Percentiles rank a stretch among this genome's conserved stretches.
Evolutionary conservation across 176 grass and related monocot genomes (phyloP).

Genomic region (Musa schizocarpa): DNA sequence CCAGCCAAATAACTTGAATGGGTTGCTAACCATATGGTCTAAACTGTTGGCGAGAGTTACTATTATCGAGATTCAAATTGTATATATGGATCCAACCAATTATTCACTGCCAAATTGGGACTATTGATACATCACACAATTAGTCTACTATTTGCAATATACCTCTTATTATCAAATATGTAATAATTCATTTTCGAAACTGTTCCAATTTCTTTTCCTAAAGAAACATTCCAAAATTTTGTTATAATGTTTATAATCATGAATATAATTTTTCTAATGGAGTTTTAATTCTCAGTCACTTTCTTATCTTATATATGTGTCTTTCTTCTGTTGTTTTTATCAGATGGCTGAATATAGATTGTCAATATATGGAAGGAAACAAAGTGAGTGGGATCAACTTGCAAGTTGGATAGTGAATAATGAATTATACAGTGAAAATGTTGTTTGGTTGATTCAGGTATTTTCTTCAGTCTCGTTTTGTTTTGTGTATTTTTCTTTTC

Average conservation of each 20-base stretch:
- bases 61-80: too few relatives aligned
- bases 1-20: too few relatives aligned
- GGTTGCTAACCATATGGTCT: too few relatives aligned
- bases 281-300: not conserved
- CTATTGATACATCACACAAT: too few relatives aligned
- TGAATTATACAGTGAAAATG: constrained; percentile 84
- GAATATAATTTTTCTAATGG: not conserved
- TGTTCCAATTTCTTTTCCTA: not conserved
- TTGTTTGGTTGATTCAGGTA: constrained; percentile 99
- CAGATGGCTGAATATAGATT: constrained; percentile 93
- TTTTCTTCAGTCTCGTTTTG: not conserved
- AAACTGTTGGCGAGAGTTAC: too few relatives aligned
- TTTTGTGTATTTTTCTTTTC: constrained; percentile 2
- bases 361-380: constrained; percentile 95
- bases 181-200: not conserved
- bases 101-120: too few relatives aligned
- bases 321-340: constrained; percentile 7
- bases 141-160: not conserved
- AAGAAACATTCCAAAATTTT: too few relatives aligned
- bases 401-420: constrained; percentile 99
- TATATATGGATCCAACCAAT: too few relatives aligned
- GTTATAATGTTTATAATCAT: not conserved
- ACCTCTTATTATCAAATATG: not conserved
- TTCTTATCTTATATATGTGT: not conserved
- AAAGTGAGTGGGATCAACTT: constrained; percentile 99